Percentiles rank a stretch among this genome's conserved stretches.
phyloP scores from a whole-genome alignment of 768 basidiomycete genomes.

The Hypholoma fasciculare region DNA sequence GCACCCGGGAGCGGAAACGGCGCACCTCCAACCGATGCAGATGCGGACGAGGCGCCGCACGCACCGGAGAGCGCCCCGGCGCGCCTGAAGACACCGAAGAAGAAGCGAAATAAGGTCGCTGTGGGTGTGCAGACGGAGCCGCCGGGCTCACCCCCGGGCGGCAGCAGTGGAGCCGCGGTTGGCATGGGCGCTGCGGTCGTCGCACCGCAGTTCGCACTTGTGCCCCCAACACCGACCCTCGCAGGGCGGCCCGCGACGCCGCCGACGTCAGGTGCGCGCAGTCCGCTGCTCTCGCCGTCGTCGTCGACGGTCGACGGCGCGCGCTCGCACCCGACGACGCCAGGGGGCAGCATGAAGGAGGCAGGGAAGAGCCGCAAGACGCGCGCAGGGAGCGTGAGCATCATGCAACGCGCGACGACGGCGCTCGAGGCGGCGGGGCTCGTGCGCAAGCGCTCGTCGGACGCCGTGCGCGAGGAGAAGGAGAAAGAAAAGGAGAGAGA shows the following conservation, averaged over 20 bases:
- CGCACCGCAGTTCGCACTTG: constrained; percentile 67
- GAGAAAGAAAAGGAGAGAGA: constrained; percentile 45
- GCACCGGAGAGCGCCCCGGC: constrained; percentile 14
- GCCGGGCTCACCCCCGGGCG: neutral
- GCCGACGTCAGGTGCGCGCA: constrained; percentile 38
- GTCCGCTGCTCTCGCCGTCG: constrained; percentile 57
- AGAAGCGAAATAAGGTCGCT: constrained; percentile 30
- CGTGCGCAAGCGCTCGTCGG: constrained; percentile 79
- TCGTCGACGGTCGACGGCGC: constrained; percentile 41
- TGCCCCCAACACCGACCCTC: constrained; percentile 76
- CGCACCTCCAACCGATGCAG: constrained; percentile 14
- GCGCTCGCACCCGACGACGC: constrained; percentile 70
- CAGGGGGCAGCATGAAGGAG: constrained; percentile 60
- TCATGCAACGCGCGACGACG: constrained; percentile 94
- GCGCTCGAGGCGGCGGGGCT: constrained; percentile 85
- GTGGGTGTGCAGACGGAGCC: constrained; percentile 50
- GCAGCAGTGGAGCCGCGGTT: neutral
- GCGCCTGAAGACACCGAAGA: constrained; percentile 27
- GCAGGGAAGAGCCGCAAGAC: constrained; percentile 61
- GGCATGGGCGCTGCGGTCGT: constrained; percentile 12
- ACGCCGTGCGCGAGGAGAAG: constrained; percentile 66
- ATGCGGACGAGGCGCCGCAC: constrained; percentile 16
- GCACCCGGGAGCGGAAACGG: constrained; percentile 8
- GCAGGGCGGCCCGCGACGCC: constrained; percentile 48
- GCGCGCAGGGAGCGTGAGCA: constrained; percentile 88